Percentiles rank a stretch among this genome's conserved stretches.
Evolutionary conservation across 2,329 filamentous ascomycete genomes (phyloP).

Genomic region (Colletotrichum sp.): DNA sequence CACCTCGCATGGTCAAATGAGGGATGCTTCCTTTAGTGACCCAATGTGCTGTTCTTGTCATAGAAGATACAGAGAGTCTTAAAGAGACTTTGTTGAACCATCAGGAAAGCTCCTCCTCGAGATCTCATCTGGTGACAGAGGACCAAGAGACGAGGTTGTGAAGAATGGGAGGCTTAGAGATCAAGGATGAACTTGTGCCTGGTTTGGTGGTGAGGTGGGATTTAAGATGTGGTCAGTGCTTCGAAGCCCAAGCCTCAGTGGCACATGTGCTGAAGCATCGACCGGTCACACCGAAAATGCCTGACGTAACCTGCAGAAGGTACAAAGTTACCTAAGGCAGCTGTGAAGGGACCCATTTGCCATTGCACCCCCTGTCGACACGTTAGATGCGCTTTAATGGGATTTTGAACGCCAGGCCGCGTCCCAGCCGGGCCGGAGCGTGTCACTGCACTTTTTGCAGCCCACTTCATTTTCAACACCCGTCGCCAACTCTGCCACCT

Average conservation of each 20-base stretch:
- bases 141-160: neutral
- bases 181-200: neutral
- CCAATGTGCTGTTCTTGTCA: neutral
- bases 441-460: conserved; percentile 20
- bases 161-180: neutral
- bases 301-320: neutral
- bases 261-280: neutral
- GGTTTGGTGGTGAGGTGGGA: neutral
- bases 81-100: neutral
- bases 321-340: neutral
- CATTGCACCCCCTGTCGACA: conserved; percentile 10
- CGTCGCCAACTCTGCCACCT: neutral
- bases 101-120: neutral
- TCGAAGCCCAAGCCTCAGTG: neutral
- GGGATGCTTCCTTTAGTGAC: neutral
- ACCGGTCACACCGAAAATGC: neutral
- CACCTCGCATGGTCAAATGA: neutral
- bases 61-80: neutral
- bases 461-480: conserved; percentile 3
- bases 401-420: conserved; percentile 10
- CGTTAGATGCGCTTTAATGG: conserved; percentile 14
- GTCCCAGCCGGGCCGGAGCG: conserved; percentile 4
- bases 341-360: neutral
- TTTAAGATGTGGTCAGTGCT: conserved; percentile 18
- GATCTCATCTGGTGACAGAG: neutral